Conservation (phyloP, 2,329 filamentous ascomycete species). For the Verruconis gallopava region DNA sequence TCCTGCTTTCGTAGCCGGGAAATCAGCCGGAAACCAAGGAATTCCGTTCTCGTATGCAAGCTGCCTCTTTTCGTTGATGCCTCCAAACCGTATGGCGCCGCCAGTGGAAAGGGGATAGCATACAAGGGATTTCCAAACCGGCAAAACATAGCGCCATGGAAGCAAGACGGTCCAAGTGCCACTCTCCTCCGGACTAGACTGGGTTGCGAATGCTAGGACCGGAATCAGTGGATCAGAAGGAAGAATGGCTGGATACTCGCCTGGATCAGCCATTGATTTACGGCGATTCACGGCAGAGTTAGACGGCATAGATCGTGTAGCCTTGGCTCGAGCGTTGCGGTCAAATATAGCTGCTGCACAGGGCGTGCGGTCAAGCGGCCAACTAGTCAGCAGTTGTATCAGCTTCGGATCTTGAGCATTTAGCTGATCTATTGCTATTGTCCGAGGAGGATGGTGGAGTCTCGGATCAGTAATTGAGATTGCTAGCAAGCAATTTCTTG, state of each 20-base stretch:
- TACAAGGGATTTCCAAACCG: constrained; percentile 77
- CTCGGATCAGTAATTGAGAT: constrained; percentile 72
- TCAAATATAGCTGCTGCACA: constrained; percentile 50
- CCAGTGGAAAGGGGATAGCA: constrained; percentile 70
- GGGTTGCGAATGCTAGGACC: constrained; percentile 53
- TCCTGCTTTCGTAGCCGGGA: constrained; percentile 65
- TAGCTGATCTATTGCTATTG: constrained; percentile 19
- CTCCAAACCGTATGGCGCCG: constrained; percentile 70
- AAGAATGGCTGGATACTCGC: constrained; percentile 44
- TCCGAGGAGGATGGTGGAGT: constrained; percentile 59
- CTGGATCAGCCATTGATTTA: constrained; percentile 50
- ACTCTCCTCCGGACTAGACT: constrained; percentile 39
- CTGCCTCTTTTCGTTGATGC: constrained; percentile 66
- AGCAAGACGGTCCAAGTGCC: constrained; percentile 73
- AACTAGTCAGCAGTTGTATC: constrained; percentile 49
- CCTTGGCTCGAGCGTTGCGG: constrained; percentile 49
- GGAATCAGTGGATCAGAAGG: constrained; percentile 64
- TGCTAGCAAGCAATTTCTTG: constrained; percentile 53
- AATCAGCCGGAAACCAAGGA: constrained; percentile 81
- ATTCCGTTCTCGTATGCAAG: constrained; percentile 64
- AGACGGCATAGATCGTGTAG: constrained; percentile 52
- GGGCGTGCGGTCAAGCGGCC: constrained; percentile 49
- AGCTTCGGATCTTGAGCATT: constrained; percentile 24
- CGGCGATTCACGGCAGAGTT: constrained; percentile 74
- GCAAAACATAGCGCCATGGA: constrained; percentile 79